Percentiles rank a stretch among this genome's conserved stretches.
phyloP scores from a whole-genome alignment of 768 basidiomycete species.

The Tephrocybe sp. region DNA sequence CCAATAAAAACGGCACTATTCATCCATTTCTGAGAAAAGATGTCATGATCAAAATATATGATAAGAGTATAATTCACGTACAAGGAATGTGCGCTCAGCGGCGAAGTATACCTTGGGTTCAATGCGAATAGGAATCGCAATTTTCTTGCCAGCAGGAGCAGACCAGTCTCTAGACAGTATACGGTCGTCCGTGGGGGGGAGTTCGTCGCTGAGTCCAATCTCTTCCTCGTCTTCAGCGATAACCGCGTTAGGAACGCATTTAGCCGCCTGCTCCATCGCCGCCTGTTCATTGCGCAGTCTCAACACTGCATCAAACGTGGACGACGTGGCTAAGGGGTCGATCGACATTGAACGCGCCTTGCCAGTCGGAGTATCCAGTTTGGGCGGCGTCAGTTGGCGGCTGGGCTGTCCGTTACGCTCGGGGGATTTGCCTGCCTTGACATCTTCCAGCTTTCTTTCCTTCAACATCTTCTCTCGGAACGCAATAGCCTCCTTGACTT shows the following conservation, averaged over 20 bases:
- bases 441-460: conserved; percentile 34
- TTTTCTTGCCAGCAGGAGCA: conserved; percentile 84
- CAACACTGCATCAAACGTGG: conserved; percentile 81
- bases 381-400: conserved; percentile 22
- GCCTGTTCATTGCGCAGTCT: conserved; percentile 46
- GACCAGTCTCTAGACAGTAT: conserved; percentile 64
- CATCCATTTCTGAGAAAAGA: conserved; percentile 72
- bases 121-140: conserved; percentile 91
- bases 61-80: conserved; percentile 36
- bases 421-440: conserved; percentile 18
- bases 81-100: conserved; percentile 90
- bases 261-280: conserved; percentile 19
- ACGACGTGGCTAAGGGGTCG: conserved; percentile 81
- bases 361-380: conserved; percentile 20
- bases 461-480: conserved; percentile 82
- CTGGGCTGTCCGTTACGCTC: conserved; percentile 9
- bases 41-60: conserved; percentile 6
- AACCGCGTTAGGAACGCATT: conserved; percentile 16
- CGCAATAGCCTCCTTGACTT: conserved; percentile 82
- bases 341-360: conserved; percentile 55
- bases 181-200: conserved; percentile 41
- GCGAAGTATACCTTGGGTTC: conserved; percentile 99
- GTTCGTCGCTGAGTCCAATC: conserved; percentile 22
- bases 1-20: conserved; percentile 85
- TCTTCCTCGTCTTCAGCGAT: conserved; percentile 41